Evolutionary conservation across 257 asterid species (phyloP).

Genomic region (Galeopsis tetrahit): DNA sequence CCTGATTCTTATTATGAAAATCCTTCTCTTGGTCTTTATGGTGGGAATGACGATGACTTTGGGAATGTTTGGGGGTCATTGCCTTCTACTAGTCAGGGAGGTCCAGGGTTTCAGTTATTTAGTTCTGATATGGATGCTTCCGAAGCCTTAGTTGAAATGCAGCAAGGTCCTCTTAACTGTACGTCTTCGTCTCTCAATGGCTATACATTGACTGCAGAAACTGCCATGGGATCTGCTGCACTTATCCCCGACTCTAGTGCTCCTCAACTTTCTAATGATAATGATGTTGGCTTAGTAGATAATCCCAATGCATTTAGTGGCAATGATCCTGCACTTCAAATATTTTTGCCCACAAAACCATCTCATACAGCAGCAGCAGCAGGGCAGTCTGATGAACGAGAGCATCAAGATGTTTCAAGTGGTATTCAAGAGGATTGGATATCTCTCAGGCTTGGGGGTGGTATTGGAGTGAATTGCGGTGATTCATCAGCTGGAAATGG

Average conservation of each 20-base stretch:
- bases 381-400: conserved; percentile 54
- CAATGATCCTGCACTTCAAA: conserved; percentile 88
- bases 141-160: conserved; percentile 72
- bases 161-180: conserved; percentile 64
- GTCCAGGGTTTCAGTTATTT: conserved; percentile 84
- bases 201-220: conserved; percentile 56
- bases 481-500: conserved; percentile 56
- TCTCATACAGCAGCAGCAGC: conserved; percentile 56
- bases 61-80: conserved; percentile 73
- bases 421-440: conserved; percentile 89
- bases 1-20: conserved; percentile 71
- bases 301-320: conserved; percentile 76
- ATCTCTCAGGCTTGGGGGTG: conserved; percentile 89
- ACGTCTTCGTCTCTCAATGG: conserved; percentile 56
- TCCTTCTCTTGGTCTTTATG: conserved; percentile 57
- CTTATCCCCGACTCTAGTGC: conserved; percentile 55
- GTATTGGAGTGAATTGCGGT: conserved; percentile 55
- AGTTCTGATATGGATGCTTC: conserved; percentile 84
- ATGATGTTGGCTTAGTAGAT: conserved; percentile 63
- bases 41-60: conserved; percentile 66
- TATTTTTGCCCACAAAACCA: conserved; percentile 94
- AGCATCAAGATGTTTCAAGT: conserved; percentile 65
- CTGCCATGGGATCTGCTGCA: conserved; percentile 62
- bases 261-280: conserved; percentile 47
- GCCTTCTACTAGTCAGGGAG: conserved; percentile 82